Evolutionary conservation across 2,329 filamentous ascomycete species (phyloP).

Genomic region (Neobulgaria alba): DNA sequence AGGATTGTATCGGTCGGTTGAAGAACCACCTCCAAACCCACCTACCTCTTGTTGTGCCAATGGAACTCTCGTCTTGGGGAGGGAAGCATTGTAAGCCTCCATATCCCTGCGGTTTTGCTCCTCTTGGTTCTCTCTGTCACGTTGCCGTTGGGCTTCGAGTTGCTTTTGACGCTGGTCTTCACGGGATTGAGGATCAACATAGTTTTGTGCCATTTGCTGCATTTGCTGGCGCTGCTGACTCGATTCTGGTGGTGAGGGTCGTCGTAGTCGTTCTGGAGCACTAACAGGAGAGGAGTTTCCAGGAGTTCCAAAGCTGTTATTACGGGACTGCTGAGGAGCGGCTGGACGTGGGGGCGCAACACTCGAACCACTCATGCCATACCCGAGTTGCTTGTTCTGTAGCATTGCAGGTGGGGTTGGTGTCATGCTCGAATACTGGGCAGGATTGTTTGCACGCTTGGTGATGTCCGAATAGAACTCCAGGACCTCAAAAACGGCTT

Average conservation of each 20-base stretch:
- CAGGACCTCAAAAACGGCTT: constrained; percentile 71
- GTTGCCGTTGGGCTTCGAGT: constrained; percentile 46
- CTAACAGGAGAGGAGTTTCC: constrained; percentile 8
- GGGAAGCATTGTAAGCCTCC: constrained; percentile 81
- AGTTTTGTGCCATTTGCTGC: constrained; percentile 48
- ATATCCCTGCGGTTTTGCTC: constrained; percentile 67
- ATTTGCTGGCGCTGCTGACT: constrained; percentile 47
- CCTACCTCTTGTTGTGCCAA: constrained; percentile 87
- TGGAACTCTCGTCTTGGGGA: constrained; percentile 73
- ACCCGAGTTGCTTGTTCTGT: constrained; percentile 57
- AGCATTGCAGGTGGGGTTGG: constrained; percentile 53
- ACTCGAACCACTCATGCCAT: constrained; percentile 40
- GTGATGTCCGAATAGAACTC: constrained; percentile 82
- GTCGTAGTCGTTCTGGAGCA: constrained; percentile 36
- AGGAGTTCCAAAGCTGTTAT: constrained; percentile 27
- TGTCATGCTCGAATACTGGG: constrained; percentile 58
- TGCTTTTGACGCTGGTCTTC: constrained; percentile 55
- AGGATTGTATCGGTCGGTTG: constrained; percentile 69
- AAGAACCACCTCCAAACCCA: constrained; percentile 39
- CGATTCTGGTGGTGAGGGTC: constrained; percentile 36
- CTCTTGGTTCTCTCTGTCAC: constrained; percentile 38
- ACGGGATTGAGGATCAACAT: constrained; percentile 38
- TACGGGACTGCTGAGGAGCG: constrained; percentile 39
- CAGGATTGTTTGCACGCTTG: constrained; percentile 64
- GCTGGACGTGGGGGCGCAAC: constrained; percentile 64